A percentile compares a stretch with the other conserved stretches of the same genome.
These are phyloP conservation scores for Microdochium nivale DNA, from an alignment of 2,329 filamentous ascomycete genomes.

Conservation along the genomic window DNA sequence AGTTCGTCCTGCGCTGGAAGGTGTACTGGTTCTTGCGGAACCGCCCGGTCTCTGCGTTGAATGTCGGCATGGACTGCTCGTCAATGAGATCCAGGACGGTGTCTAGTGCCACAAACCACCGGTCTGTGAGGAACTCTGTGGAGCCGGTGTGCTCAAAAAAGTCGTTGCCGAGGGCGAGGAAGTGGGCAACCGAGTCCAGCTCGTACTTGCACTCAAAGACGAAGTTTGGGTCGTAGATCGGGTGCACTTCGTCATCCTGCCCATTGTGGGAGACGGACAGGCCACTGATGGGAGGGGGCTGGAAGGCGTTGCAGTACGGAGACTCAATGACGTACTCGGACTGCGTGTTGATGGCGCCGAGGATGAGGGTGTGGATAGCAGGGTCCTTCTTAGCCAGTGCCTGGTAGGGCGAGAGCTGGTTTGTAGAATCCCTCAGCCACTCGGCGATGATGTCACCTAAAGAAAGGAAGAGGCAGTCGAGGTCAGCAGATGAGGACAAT, in stretches of 20 bases:
- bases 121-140: constrained; percentile 64
- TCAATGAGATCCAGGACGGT: constrained; percentile 66
- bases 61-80: constrained; percentile 74
- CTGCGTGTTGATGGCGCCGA: constrained; percentile 94
- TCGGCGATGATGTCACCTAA: constrained; percentile 90
- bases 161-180: constrained; percentile 76
- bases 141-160: constrained; percentile 76
- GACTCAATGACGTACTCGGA: constrained; percentile 89
- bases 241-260: constrained; percentile 78
- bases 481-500: no score
- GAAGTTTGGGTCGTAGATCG: constrained; percentile 69
- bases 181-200: constrained; percentile 88
- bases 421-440: constrained; percentile 87
- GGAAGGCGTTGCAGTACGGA: constrained; percentile 97
- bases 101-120: constrained; percentile 74
- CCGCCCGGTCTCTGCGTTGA: constrained; percentile 55
- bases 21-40: constrained; percentile 73
- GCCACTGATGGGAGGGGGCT: constrained; percentile 79
- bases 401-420: constrained; percentile 89
- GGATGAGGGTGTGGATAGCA: constrained; percentile 67
- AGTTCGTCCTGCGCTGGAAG: constrained; percentile 72
- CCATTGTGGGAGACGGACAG: constrained; percentile 66
- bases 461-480: no score
- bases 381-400: constrained; percentile 72
- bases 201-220: constrained; percentile 99